A percentile compares a stretch with the other conserved stretches of the same genome.
Evolutionary conservation across 2,329 filamentous ascomycete genomes (phyloP).

Genomic region (Colletotrichum truncatum): DNA sequence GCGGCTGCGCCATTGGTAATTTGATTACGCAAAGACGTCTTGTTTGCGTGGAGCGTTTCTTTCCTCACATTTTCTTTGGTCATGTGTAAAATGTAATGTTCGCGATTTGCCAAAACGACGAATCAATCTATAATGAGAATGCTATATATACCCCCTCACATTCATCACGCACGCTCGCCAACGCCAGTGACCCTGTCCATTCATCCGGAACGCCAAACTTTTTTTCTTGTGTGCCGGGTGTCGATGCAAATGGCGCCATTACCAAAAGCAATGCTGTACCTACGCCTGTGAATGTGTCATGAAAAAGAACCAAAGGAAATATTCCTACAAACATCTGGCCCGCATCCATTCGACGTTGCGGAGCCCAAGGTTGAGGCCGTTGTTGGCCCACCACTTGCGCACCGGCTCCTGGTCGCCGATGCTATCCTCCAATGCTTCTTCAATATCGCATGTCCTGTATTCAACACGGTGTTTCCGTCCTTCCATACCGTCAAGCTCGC

Average conservation of each 20-base stretch:
- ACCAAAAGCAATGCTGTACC: background rate
- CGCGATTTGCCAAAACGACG: background rate
- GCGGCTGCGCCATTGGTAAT: background rate
- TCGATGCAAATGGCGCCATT: slow-evolving; percentile 7
- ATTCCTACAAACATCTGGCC: slow-evolving; percentile 71
- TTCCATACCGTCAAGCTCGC: slow-evolving; percentile 62
- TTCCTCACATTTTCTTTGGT: no score
- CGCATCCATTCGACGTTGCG: slow-evolving; percentile 92
- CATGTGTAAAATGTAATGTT: background rate
- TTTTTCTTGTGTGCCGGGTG: slow-evolving; percentile 14
- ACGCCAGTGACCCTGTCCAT: background rate
- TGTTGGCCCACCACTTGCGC: slow-evolving; percentile 86
- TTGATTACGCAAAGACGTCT: no score
- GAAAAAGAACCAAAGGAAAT: background rate
- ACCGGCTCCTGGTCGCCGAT: slow-evolving; percentile 78
- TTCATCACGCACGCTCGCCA: background rate
- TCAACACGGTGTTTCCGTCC: slow-evolving; percentile 76
- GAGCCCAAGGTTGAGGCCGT: slow-evolving; percentile 82
- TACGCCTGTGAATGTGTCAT: background rate
- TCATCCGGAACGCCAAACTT: slow-evolving; percentile 6
- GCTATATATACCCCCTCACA: background rate
- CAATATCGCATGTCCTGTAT: slow-evolving; percentile 95
- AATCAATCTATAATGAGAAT: slow-evolving; percentile 4
- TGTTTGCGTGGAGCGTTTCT: no score
- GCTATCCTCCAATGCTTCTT: slow-evolving; percentile 92